A percentile compares a stretch with the other conserved stretches of the same genome.
Evolutionary conservation across 768 basidiomycete genomes (phyloP).

Genomic region (Pleurotus tuber-regium): DNA sequence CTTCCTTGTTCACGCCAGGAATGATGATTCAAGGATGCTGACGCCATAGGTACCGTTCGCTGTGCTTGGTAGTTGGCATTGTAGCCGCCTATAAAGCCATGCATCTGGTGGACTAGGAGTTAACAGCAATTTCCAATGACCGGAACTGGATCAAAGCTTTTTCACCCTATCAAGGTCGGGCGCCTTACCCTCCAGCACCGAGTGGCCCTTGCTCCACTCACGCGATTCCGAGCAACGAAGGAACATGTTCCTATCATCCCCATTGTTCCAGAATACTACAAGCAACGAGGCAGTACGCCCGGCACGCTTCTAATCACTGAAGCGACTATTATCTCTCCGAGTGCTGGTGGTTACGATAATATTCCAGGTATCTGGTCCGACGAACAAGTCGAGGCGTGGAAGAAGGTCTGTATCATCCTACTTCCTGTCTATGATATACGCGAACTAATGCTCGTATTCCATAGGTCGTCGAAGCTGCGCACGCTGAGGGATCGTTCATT

Average conservation of each 20-base stretch:
- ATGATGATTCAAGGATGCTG: too few species aligned
- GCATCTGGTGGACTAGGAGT: too few species aligned
- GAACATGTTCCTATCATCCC: slow-evolving; percentile 26
- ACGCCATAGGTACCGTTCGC: too few species aligned
- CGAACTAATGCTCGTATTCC: not conserved
- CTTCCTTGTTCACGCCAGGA: too few species aligned
- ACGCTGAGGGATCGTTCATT: slow-evolving; percentile 41
- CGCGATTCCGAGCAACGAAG: slow-evolving; percentile 33
- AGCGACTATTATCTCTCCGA: slow-evolving; percentile 28
- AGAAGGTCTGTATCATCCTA: slow-evolving; percentile 20
- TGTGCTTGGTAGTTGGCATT: too few species aligned
- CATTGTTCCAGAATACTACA: slow-evolving; percentile 19
- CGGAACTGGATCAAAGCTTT: too few species aligned
- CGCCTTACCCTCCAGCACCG: slow-evolving; percentile 34
- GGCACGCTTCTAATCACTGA: slow-evolving; percentile 32
- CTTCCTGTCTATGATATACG: not conserved
- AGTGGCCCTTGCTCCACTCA: slow-evolving; percentile 42
- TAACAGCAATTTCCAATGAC: too few species aligned
- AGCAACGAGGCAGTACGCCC: slow-evolving; percentile 14
- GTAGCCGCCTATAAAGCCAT: too few species aligned
- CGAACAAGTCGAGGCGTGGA: slow-evolving; percentile 43
- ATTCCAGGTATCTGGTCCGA: slow-evolving; percentile 36
- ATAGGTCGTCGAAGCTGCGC: not conserved
- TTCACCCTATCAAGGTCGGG: slow-evolving; percentile 35
- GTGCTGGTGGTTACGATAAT: slow-evolving; percentile 25